A percentile compares a stretch with the other conserved stretches of the same genome.
Conservation (phyloP, 2,329 filamentous ascomycete genomes). For the Aureobasidium zeae region DNA sequence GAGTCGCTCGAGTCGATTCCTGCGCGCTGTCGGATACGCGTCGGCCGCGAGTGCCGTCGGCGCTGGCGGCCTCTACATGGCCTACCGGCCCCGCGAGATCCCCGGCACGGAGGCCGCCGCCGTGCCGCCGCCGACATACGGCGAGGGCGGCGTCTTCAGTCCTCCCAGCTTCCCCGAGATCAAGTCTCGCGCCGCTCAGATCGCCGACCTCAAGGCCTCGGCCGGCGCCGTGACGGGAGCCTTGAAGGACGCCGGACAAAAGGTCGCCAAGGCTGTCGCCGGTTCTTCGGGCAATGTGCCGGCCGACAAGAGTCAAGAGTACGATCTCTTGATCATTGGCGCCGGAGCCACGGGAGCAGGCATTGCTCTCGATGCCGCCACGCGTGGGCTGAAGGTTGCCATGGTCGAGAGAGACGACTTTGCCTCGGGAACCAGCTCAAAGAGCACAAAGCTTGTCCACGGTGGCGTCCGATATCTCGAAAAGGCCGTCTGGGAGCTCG, state of each 20-base stretch:
- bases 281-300: constrained; percentile 22
- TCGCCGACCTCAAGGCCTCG: constrained; percentile 49
- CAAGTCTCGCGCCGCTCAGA: constrained; percentile 55
- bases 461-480: constrained; percentile 77
- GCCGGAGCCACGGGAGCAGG: constrained; percentile 71
- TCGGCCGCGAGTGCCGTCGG: constrained; percentile 46
- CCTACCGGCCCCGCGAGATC: constrained; percentile 62
- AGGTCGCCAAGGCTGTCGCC: constrained; percentile 30
- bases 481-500: constrained; percentile 77
- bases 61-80: constrained; percentile 50
- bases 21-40: constrained; percentile 52
- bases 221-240: constrained; percentile 32
- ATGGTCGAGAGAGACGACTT: constrained; percentile 79
- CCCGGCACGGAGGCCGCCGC: constrained; percentile 59
- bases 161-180: constrained; percentile 57
- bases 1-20: constrained; percentile 25
- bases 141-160: constrained; percentile 57
- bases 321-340: constrained; percentile 71
- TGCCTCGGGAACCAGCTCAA: constrained; percentile 70
- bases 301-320: constrained; percentile 42
- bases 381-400: constrained; percentile 68
- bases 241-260: constrained; percentile 38
- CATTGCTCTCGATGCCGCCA: constrained; percentile 72
- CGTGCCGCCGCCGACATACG: constrained; percentile 61
- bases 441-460: constrained; percentile 81